Percentiles rank a stretch among this genome's conserved stretches.
phyloP scores from a whole-genome alignment of 2,329 filamentous ascomycete species.

The Epichloe gansuensis region DNA sequence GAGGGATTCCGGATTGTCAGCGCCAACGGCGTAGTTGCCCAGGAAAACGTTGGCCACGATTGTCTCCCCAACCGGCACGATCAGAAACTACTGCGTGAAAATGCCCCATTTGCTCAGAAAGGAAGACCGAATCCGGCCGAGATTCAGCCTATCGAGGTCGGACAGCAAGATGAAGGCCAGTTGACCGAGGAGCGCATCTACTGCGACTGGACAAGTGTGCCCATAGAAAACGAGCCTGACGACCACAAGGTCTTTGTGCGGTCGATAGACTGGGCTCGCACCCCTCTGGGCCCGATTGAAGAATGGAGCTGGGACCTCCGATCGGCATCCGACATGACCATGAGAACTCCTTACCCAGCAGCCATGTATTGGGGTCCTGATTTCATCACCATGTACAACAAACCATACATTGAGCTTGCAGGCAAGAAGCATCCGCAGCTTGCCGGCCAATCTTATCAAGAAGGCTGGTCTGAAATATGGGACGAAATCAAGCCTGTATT shows the following conservation, averaged over 20 bases:
- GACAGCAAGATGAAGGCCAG: slow-evolving; percentile 15
- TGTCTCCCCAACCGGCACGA: neutral
- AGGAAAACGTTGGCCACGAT: slow-evolving; percentile 6
- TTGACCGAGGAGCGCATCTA: slow-evolving; percentile 10
- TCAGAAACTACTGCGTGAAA: neutral
- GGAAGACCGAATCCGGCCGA: neutral
- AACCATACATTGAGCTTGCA: slow-evolving; percentile 49
- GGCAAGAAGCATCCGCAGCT: slow-evolving; percentile 51
- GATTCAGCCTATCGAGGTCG: slow-evolving; percentile 1
- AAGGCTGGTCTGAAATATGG: slow-evolving; percentile 63
- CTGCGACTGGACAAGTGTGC: slow-evolving; percentile 5
- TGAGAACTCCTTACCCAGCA: slow-evolving; percentile 42
- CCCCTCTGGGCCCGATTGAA: slow-evolving; percentile 32
- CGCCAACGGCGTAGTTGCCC: slow-evolving; percentile 11
- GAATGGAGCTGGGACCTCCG: slow-evolving; percentile 35
- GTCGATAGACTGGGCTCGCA: slow-evolving; percentile 33
- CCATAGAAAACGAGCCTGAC: slow-evolving; percentile 6
- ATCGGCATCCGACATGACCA: slow-evolving; percentile 29
- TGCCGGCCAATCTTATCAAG: slow-evolving; percentile 45
- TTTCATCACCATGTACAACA: slow-evolving; percentile 53
- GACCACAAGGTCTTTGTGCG: slow-evolving; percentile 22
- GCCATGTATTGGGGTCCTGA: slow-evolving; percentile 54
- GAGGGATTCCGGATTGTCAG: slow-evolving; percentile 3
- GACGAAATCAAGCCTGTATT: slow-evolving; percentile 55
- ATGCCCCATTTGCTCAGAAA: neutral